Evolutionary conservation across 768 basidiomycete species (phyloP).

Genomic region (Kwoniella heveanensis): DNA sequence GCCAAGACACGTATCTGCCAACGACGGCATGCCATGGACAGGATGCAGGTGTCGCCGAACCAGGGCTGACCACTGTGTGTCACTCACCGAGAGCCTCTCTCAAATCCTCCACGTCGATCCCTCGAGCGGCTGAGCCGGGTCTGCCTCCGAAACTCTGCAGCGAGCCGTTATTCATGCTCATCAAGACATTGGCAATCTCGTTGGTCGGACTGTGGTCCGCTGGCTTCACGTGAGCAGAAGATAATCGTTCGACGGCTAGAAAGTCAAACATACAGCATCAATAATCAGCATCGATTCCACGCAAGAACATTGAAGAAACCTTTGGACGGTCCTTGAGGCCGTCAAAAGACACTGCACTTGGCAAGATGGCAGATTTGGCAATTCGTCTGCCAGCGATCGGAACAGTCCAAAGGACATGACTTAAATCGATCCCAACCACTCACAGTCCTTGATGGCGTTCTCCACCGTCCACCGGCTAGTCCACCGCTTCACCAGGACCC

Average conservation of each 20-base stretch:
- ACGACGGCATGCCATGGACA: no score
- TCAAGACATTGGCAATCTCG: conserved; percentile 59
- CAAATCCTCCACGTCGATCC: conserved; percentile 83
- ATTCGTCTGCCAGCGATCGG: no score
- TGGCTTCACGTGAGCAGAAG: conserved; percentile 25
- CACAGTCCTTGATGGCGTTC: conserved; percentile 73
- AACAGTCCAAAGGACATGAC: no score
- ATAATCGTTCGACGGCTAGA: conserved; percentile 47
- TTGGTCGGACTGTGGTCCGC: conserved; percentile 29
- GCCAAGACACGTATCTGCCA: no score
- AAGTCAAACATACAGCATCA: background rate
- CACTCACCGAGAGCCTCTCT: conserved; percentile 69
- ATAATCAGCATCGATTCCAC: background rate
- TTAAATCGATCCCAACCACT: conserved; percentile 58
- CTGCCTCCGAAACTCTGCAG: conserved; percentile 74
- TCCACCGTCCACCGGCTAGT: conserved; percentile 72
- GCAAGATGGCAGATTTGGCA: no score
- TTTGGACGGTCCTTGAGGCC: no score
- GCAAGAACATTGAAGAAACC: no score
- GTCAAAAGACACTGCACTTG: no score
- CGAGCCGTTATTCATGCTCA: conserved; percentile 89
- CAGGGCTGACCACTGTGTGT: no score
- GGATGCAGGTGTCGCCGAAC: no score
- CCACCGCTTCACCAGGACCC: conserved; percentile 63
- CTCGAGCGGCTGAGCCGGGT: conserved; percentile 62